Base-by-base conservation (phyloP, 192 early-diverging fungal species). In the Rhizoclosmatium sp. region DNA sequence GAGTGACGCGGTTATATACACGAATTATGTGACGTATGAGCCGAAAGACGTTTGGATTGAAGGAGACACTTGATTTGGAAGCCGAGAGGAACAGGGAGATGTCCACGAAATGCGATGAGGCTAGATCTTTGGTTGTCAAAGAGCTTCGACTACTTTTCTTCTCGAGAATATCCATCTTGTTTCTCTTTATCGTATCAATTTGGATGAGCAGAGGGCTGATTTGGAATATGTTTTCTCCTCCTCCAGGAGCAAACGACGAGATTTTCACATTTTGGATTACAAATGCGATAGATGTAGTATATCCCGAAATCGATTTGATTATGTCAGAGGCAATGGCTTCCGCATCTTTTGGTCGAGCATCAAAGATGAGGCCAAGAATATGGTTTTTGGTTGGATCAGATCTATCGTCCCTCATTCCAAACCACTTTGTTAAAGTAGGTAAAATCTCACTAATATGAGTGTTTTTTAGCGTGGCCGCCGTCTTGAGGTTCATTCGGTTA, bases 41-140 rank as follows among this genome's bases (percentile, higher is more conserved):
- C 3, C 82, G 81, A 62, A 88, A 78, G 39, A 88, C 60, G 45
- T 86, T 86, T 3, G 85, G 87, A 51, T 84, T 80, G 46, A 86
- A 58, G 3, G 66, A 21, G n/a, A 76, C 4, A 41, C 40, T 76
- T 4, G 47, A 9, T 48, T 76, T 69, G 9, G 56, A 56, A 2
- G 39, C 51, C 19, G 77, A 78, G 1, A 71, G 40, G 44, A 78
- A 59, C 3, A 41, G n/a, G 19, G 56, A 19, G n/a, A 78, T 61
- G 42, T 78, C 67, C 61, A 67, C 41, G 40, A 76, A 65, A 2
- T 9, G 61, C 10, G 59, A 69, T 12, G 39, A 47, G 12, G 16
- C 16, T 65, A 65, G 56, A 16, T 58, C 56, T 64, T 64, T 58
- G 19, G 7, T 44, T 65, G 14, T 39, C 62, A n/a, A 16, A 19